Conservation (phyloP, 2,329 filamentous ascomycete genomes). For the Colletotrichum graminicola region DNA sequence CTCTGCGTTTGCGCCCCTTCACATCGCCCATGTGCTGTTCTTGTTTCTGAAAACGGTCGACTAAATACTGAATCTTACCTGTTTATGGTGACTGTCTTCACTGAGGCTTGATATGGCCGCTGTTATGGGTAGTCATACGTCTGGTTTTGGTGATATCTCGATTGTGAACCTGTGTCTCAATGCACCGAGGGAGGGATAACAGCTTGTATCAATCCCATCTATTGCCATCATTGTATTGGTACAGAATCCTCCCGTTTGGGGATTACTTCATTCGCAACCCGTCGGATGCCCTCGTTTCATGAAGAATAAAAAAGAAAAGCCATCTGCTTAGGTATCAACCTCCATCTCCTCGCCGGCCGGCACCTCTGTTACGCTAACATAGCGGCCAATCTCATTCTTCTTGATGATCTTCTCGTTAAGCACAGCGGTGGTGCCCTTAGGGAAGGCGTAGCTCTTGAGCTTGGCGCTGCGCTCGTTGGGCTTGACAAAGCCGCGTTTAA, state of each 20-base stretch:
- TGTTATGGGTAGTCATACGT: background rate
- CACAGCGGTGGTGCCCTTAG: conserved; percentile 91
- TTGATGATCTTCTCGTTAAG: conserved; percentile 96
- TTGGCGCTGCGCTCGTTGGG: conserved; percentile 94
- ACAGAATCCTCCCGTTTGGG: conserved; percentile 34
- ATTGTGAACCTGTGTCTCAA: background rate
- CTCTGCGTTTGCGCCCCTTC: background rate
- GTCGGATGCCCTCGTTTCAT: conserved; percentile 1
- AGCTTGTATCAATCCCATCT: conserved; percentile 36
- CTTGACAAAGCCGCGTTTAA: conserved; percentile 92
- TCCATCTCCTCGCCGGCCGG: conserved; percentile 79
- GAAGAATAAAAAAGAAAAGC: conserved; percentile 2
- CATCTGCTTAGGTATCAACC: conserved; percentile 67
- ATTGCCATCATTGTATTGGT: conserved; percentile 44
- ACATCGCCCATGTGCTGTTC: background rate
- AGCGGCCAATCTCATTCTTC: conserved; percentile 93
- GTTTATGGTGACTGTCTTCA: background rate
- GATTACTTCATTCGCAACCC: conserved; percentile 27
- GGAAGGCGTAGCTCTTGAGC: conserved; percentile 92
- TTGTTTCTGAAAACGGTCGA: background rate
- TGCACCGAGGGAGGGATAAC: background rate
- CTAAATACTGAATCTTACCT: background rate
- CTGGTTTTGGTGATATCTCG: background rate
- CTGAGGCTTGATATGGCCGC: background rate
- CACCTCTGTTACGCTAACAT: conserved; percentile 91